Percentiles rank a stretch among this genome's conserved stretches.
These are phyloP conservation scores for Echeveria elegans DNA, from an alignment of 164 flowering plant species.

Conservation along the genomic window DNA sequence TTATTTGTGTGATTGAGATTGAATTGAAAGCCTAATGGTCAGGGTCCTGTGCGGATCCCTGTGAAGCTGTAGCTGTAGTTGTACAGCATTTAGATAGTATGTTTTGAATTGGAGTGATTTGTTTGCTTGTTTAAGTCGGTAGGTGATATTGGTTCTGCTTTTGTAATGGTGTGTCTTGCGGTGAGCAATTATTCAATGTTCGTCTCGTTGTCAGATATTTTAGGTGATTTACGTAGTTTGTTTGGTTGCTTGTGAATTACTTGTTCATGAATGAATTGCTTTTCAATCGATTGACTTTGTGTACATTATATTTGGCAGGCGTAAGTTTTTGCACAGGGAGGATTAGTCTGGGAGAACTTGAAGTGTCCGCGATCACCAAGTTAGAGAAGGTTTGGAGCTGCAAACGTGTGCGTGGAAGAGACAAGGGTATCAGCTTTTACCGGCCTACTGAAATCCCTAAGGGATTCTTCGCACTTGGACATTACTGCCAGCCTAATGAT, in stretches of 20 bases:
- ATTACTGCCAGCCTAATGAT: conserved; percentile 45
- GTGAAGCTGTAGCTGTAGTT: conserved; percentile 1
- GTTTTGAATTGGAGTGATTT: not conserved
- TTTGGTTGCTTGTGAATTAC: not conserved
- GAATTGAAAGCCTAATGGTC: not conserved
- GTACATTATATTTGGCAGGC: conserved; percentile 24
- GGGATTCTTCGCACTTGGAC: conserved; percentile 45
- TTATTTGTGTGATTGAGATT: not conserved
- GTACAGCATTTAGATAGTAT: not conserved
- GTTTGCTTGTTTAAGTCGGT: not conserved
- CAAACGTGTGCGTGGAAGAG: conserved; percentile 16
- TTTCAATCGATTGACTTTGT: not conserved
- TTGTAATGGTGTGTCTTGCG: not conserved
- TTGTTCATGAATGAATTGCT: not conserved
- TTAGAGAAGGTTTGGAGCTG: conserved; percentile 39
- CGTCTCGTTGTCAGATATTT: not conserved
- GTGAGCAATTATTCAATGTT: not conserved
- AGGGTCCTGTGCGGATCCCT: not conserved
- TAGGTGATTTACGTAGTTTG: not conserved
- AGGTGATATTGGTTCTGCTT: not conserved
- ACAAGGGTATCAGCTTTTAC: conserved; percentile 30
- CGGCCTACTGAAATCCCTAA: conserved; percentile 43
- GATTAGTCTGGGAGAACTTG: conserved; percentile 45
- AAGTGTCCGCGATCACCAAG: conserved; percentile 27
- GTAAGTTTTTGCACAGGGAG: conserved; percentile 36